A percentile compares a stretch with the other conserved stretches of the same genome.
Conservation (phyloP, 805 yeast species). For the Sugiyamaella floridensis region DNA sequence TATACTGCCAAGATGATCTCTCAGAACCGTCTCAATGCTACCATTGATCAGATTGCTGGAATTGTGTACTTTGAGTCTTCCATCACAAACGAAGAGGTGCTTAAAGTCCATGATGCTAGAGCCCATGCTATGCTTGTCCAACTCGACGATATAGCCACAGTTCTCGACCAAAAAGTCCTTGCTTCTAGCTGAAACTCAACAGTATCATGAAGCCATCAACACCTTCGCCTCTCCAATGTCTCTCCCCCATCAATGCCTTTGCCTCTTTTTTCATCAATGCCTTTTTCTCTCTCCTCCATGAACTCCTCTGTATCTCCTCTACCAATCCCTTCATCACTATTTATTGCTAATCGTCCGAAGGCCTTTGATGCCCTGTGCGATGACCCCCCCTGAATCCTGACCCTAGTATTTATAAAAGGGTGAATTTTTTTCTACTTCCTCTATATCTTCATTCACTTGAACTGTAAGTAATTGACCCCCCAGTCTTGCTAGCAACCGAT, state of each 20-base stretch:
- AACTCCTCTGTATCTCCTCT: too few species aligned
- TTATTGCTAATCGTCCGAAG: background rate
- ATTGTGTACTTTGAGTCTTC: slow-evolving; percentile 14
- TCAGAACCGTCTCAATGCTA: slow-evolving; percentile 26
- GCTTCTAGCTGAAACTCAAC: background rate
- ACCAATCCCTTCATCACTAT: too few species aligned
- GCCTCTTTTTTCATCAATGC: too few species aligned
- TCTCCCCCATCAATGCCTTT: too few species aligned
- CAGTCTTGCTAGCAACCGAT: background rate
- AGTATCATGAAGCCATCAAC: too few species aligned
- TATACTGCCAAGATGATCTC: slow-evolving; percentile 28
- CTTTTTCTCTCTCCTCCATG: too few species aligned
- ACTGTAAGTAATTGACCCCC: background rate
- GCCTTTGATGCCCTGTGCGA: background rate
- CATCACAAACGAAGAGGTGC: background rate
- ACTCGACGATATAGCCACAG: slow-evolving; percentile 20
- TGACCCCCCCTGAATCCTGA: background rate
- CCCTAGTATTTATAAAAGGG: background rate
- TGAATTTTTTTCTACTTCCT: background rate
- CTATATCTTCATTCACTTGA: background rate
- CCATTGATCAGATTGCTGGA: slow-evolving; percentile 27
- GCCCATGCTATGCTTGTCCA: slow-evolving; percentile 17
- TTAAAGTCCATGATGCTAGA: slow-evolving; percentile 7
- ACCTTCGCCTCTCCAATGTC: too few species aligned
- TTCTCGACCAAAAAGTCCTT: slow-evolving; percentile 3